Base-by-base conservation (phyloP, 1,284 basidiomycete genomes). In the Fistulinella cinereoalba region DNA sequence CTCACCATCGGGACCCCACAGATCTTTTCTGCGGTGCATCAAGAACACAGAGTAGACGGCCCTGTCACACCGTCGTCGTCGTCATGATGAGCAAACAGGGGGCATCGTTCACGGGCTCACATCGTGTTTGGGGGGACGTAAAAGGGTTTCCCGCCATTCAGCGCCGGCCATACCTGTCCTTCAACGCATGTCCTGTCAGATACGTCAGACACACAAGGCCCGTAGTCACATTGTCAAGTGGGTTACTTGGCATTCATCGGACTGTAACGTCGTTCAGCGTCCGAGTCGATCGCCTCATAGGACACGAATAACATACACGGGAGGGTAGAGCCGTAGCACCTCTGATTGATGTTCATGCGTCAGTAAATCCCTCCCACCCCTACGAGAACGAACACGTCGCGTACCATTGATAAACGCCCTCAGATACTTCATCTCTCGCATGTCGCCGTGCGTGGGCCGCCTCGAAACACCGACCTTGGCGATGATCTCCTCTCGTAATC, bases 401-500 rank as follows among this genome's bases (percentile, higher is more conserved):
- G n/a, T n/a, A n/a, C n/a, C n/a, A n/a, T n/a, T n/a, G n/a, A n/a
- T n/a, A n/a, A n/a, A n/a, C n/a, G n/a, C n/a, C n/a, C n/a, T n/a
- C n/a, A 81, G 55, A 49, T 76, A 83, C 55, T 76, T 80, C 73
- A 82, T 77, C 1, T 73, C 70, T 24, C 66, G 65, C 46, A 83
- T 65, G 46, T 79, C 73, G 5, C 80, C 77, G 47, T 74, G 75
- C 1, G 71, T 74, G 1, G 81, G 80, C 13, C 69, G 58, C 1
- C 64, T 58, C 0, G 60, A 68, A 1, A 63, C 52, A 0, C 78
- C 79, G 3, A 81, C 66, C 32, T 69, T 69, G 16, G 57, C 55
- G 3, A 80, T 54, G 37, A 84, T 71, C 58, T 84, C 82, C 32
- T 73, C 65, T 1, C 78, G 73, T 15, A 85, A 66, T 8, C 73